Conservation (phyloP, 1,284 basidiomycete species). For the Neolentinus lepideus region DNA sequence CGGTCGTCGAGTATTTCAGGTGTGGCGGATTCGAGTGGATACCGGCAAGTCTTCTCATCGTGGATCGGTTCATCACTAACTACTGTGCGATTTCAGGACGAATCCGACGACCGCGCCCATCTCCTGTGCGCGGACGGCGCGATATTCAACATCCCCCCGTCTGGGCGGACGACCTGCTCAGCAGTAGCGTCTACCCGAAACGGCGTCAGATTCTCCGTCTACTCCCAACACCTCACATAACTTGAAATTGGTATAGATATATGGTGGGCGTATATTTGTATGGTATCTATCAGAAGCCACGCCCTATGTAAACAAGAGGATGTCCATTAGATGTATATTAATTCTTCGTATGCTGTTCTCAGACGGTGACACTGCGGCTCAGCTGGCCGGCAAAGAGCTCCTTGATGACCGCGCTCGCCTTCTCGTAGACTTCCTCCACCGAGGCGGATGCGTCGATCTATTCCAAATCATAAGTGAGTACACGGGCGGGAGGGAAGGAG, state of each 20-base stretch:
- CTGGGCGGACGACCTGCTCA: conserved; percentile 47
- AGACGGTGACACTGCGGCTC: conserved; percentile 18
- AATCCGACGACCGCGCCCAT: conserved; percentile 49
- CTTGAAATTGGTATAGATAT: conserved; percentile 1
- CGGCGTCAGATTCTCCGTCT: conserved; percentile 36
- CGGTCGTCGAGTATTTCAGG: conserved; percentile 77
- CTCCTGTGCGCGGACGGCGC: conserved; percentile 71
- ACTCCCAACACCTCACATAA: conserved; percentile 18
- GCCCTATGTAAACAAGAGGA: background rate
- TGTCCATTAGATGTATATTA: background rate
- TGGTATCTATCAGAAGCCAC: background rate
- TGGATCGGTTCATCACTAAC: no score
- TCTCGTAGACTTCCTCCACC: conserved; percentile 68
- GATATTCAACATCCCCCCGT: conserved; percentile 48
- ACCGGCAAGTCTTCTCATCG: conserved; percentile 46
- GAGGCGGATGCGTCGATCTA: conserved; percentile 77
- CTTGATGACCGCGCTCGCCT: conserved; percentile 49
- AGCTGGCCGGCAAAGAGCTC: conserved; percentile 26
- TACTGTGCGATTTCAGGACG: conserved; percentile 34
- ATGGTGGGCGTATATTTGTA: conserved; percentile 4
- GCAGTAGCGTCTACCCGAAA: conserved; percentile 25
- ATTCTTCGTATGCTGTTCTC: background rate
- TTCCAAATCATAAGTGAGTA: conserved; percentile 2
- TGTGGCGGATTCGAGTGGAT: conserved; percentile 82
- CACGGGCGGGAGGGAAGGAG: background rate